These are phyloP conservation scores for Obba rivulosa DNA, from an alignment of 768 basidiomycete species.

Conservation along the genomic window DNA sequence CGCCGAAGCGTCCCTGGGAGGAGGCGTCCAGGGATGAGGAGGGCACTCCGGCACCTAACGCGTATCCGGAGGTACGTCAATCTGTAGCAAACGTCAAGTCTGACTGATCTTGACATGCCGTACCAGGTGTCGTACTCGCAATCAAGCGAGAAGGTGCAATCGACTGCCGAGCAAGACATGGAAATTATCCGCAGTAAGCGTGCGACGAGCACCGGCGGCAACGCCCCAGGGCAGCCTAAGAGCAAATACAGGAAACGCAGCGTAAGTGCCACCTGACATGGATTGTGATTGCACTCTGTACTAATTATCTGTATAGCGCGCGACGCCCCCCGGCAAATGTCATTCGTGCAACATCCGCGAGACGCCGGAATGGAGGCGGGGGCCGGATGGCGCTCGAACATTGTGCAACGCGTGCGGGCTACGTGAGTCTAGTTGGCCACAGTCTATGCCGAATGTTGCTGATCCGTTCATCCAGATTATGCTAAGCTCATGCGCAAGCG, in stretches of 20 bases:
- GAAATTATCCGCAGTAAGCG: constrained; percentile 78
- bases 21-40: constrained; percentile 51
- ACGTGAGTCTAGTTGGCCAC: constrained; percentile 44
- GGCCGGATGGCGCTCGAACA: constrained; percentile 79
- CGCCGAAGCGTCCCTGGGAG: constrained; percentile 79
- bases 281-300: constrained; percentile 16
- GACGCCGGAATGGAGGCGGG: constrained; percentile 85
- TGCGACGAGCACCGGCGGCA: constrained; percentile 57
- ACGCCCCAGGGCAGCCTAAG: constrained; percentile 48
- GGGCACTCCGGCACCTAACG: constrained; percentile 3
- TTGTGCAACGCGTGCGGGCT: constrained; percentile 83
- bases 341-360: constrained; percentile 85
- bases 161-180: constrained; percentile 81
- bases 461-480: constrained; percentile 47
- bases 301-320: constrained; percentile 47
- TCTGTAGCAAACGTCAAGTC: neutral
- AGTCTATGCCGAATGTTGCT: neutral
- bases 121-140: constrained; percentile 3
- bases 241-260: constrained; percentile 83
- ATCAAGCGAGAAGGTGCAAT: constrained; percentile 33
- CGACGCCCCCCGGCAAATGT: constrained; percentile 81
- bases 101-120: neutral
- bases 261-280: constrained; percentile 42
- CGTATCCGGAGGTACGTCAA: constrained; percentile 6
- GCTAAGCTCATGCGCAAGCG: constrained; percentile 79